Evolutionary conservation across 164 flowering plant species (phyloP).

Genomic region (Tinospora cordifolia): DNA sequence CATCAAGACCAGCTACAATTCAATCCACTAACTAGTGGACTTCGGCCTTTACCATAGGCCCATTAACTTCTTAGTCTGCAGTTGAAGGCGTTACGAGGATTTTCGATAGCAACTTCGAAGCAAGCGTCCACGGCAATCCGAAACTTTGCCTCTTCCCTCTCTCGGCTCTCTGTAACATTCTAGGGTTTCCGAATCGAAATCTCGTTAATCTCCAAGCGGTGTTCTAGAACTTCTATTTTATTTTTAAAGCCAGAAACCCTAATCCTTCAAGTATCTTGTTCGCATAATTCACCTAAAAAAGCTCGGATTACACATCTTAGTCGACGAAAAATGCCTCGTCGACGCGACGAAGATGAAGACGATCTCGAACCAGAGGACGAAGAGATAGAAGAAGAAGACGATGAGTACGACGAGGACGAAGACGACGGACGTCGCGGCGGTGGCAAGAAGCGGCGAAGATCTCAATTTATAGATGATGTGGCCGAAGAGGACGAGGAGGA

Average conservation of each 20-base stretch:
- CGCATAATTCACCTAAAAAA: not conserved
- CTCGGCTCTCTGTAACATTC: not conserved
- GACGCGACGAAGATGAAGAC: constrained; percentile 26
- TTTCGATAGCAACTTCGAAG: not conserved
- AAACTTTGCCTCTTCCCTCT: not conserved
- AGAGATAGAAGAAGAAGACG: constrained; percentile 27
- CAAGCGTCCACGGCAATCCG: not conserved
- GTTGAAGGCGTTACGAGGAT: too few species aligned
- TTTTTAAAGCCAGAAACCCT: not conserved
- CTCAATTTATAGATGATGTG: constrained; percentile 59
- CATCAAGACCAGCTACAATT: too few species aligned
- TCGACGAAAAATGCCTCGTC: constrained; percentile 18
- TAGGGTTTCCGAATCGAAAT: constrained; percentile 5
- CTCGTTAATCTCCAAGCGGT: not conserved
- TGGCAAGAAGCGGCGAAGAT: constrained; percentile 42
- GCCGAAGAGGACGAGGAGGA: constrained; percentile 76
- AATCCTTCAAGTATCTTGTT: not conserved
- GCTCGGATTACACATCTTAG: not conserved
- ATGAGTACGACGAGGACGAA: constrained; percentile 35
- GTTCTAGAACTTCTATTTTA: not conserved
- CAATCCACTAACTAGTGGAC: too few species aligned
- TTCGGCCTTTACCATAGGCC: too few species aligned
- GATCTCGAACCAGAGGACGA: constrained; percentile 27
- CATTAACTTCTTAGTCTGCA: too few species aligned
- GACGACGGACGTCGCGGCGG: constrained; percentile 21